Evolutionary conservation across 495 filamentous ascomycete genomes (phyloP).

Genomic region (Aspergillus nidulans): DNA sequence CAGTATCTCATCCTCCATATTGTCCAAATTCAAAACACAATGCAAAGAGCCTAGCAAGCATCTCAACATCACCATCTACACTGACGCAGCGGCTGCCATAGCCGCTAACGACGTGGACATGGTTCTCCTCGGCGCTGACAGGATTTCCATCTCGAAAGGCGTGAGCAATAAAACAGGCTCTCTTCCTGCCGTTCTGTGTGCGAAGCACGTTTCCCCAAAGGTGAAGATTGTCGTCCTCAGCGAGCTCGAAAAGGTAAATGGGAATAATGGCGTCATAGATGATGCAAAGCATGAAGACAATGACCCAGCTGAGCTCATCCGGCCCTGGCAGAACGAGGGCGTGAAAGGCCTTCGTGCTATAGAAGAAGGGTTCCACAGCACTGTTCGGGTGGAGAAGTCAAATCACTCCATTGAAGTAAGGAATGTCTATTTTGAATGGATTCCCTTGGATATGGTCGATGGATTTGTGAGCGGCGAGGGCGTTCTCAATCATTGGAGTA

Average conservation of each 20-base stretch:
- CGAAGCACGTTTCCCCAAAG: slow-evolving; percentile 36
- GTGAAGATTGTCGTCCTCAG: slow-evolving; percentile 51
- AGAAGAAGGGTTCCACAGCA: slow-evolving; percentile 12
- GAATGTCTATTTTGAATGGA: slow-evolving; percentile 67
- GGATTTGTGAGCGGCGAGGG: slow-evolving; percentile 54
- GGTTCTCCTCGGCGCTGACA: slow-evolving; percentile 60
- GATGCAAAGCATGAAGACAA: slow-evolving; percentile 46
- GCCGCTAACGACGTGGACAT: slow-evolving; percentile 46
- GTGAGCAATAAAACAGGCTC: slow-evolving; percentile 67
- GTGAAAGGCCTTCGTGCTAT: slow-evolving; percentile 24
- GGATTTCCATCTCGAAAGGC: slow-evolving; percentile 47
- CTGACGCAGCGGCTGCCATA: slow-evolving; percentile 57
- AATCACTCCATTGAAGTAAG: slow-evolving; percentile 36
- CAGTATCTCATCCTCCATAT: slow-evolving; percentile 45
- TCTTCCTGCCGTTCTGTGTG: slow-evolving; percentile 49
- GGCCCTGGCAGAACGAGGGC: slow-evolving; percentile 36
- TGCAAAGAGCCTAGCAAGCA: slow-evolving; percentile 13
- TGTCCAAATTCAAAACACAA: slow-evolving; percentile 26
- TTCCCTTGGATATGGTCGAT: slow-evolving; percentile 49
- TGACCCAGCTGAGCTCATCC: slow-evolving; percentile 41
- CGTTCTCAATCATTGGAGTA: slow-evolving; percentile 22
- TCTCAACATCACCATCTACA: slow-evolving; percentile 46
- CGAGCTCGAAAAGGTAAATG: slow-evolving; percentile 58
- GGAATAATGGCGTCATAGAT: slow-evolving; percentile 31
- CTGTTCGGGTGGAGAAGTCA: not conserved